Evolutionary conservation across 768 basidiomycete genomes (phyloP).

Genomic region (Zangia roseola): DNA sequence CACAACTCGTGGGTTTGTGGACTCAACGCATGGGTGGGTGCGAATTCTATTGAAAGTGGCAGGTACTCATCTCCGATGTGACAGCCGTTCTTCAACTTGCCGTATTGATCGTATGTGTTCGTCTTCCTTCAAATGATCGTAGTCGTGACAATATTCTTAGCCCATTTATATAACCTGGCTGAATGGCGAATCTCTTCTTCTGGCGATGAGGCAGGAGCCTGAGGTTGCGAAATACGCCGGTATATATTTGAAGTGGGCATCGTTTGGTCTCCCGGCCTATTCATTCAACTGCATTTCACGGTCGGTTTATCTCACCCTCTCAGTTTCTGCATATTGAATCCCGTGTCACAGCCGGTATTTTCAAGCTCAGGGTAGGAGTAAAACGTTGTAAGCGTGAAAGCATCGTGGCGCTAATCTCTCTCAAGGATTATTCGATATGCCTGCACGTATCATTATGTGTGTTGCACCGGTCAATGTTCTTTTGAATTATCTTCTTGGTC

Average conservation of each 20-base stretch:
- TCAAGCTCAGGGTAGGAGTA: constrained; percentile 72
- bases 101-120: constrained; percentile 52
- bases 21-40: constrained; percentile 75
- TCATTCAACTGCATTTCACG: constrained; percentile 53
- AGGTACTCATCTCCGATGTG: not conserved
- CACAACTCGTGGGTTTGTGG: constrained; percentile 87
- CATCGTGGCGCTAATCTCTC: not conserved
- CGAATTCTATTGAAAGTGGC: not conserved
- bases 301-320: constrained; percentile 15
- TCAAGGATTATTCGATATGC: constrained; percentile 74
- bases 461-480: constrained; percentile 84
- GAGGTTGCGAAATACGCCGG: constrained; percentile 77
- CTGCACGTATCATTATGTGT: constrained; percentile 77
- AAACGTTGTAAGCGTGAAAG: constrained; percentile 14
- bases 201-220: constrained; percentile 72
- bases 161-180: constrained; percentile 76
- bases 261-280: constrained; percentile 76
- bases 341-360: constrained; percentile 43
- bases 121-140: not conserved
- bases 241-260: constrained; percentile 72
- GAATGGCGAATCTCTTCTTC: constrained; percentile 75
- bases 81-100: constrained; percentile 19
- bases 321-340: constrained; percentile 49
- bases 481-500: constrained; percentile 82
- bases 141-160: constrained; percentile 16